Evolutionary conservation across 2,329 filamentous ascomycete genomes (phyloP), one percentile per base, ranked within the genome.

Genomic region (Penicillium palitans): DNA sequence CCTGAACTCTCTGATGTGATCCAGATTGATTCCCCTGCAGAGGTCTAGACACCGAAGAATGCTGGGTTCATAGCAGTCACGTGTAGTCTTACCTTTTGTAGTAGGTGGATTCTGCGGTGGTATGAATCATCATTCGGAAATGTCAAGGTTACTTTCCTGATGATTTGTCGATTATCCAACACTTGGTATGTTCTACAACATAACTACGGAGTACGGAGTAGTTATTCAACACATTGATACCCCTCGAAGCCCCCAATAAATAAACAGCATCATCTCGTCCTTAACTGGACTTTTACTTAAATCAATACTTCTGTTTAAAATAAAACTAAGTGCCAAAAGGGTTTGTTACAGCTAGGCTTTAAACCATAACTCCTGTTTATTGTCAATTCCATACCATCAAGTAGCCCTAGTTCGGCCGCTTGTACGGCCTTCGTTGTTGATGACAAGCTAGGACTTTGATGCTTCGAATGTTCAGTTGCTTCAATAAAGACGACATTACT

Each of bases 1-100:
- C 39, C 9, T 27, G 40, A 13, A 42, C 46, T 46, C 21, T 57
- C 17, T 40, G 27, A 47, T 47, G 41, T 33, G 50, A 57, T 41
- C 21, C 9, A 47, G 27, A 40, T 52, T 6, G 15, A 21, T 57
- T 35, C 50, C 49, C 49, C 55, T 54, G 50, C 50, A 48, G 49
- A 13, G 50, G 42, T 54, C 42, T 57, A 48, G 55, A 37, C 49
- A 33, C 21, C n/a, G 2, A 17, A 13, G 7, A 27, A 12, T 25
- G 40, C 37, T 31, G 24, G 17, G 8, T 25, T 10, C 8, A 21
- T 31, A 7, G 9, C 10, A 31, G 42, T 57, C 55, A 57, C 55
- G 50, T 57, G 55, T 47, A 8, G 7, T 42, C 5, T 6, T 44
- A 25, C 21, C 17, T 25, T 21, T 35, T 25, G 15, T 3, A 39